Evolutionary conservation across 441 rosid species (phyloP).

Genomic region (Isatis lusitanica): DNA sequence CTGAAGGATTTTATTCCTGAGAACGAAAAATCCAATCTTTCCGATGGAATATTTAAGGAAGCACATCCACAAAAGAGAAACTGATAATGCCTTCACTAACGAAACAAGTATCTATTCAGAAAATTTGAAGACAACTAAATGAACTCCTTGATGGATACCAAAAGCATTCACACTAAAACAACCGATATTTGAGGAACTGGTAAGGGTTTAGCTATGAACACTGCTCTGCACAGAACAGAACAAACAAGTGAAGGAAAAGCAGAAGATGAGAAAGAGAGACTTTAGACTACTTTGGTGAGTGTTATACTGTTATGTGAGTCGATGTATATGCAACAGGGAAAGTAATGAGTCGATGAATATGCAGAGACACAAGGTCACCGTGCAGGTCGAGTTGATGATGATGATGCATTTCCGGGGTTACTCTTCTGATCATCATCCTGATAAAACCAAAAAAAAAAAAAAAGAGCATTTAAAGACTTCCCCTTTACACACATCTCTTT

Average conservation of each 20-base stretch:
- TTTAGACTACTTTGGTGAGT: not conserved
- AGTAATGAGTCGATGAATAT: not conserved
- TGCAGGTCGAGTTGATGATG: not conserved
- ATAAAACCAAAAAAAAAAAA: not conserved
- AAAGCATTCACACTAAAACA: not conserved
- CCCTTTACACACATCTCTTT: not conserved
- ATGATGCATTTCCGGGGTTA: not conserved
- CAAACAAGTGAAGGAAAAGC: not conserved
- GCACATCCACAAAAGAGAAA: not conserved
- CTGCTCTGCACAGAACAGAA: not conserved
- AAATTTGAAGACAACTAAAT: not conserved
- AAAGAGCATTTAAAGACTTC: not conserved
- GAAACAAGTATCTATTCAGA: not conserved
- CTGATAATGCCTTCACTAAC: not conserved
- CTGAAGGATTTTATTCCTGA: not conserved
- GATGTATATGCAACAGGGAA: not conserved
- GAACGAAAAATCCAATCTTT: not conserved
- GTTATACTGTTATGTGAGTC: not conserved
- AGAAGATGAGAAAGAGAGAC: not conserved
- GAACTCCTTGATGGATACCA: not conserved
- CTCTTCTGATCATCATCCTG: constrained; percentile 14
- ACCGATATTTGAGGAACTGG: not conserved
- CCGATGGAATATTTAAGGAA: not conserved
- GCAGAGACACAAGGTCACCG: not conserved
- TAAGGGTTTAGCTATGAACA: not conserved